phyloP scores from a whole-genome alignment of 306 rosid species.

The Trichosanthes cucumerina region DNA sequence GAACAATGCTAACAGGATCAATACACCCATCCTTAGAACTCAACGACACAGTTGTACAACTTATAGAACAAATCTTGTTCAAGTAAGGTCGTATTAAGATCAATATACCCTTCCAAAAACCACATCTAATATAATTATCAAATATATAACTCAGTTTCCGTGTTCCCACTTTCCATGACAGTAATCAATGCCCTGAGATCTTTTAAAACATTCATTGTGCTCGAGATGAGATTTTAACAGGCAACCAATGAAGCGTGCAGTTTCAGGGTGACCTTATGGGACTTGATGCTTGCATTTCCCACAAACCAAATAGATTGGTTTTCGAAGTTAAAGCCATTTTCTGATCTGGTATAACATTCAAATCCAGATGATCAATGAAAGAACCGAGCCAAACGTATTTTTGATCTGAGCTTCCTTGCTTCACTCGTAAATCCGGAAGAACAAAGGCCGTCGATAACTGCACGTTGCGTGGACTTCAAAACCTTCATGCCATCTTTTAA shows the following conservation, averaged over 20 bases:
- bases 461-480: constrained; percentile 41
- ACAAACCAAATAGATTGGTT: neutral
- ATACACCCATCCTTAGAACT: neutral
- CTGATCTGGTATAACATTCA: neutral
- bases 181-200: neutral
- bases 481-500: constrained; percentile 40
- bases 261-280: neutral
- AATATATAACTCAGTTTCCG: neutral
- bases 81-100: too few species aligned
- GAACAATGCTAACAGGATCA: neutral
- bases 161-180: neutral
- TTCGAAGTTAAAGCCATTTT: neutral
- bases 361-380: constrained; percentile 20
- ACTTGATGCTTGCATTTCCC: neutral
- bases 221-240: neutral
- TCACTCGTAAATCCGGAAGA: constrained; percentile 40
- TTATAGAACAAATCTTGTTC: too few species aligned
- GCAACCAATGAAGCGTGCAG: neutral
- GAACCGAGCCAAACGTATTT: constrained; percentile 29
- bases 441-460: constrained; percentile 50
- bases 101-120: too few species aligned
- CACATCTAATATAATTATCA: neutral
- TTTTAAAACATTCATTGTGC: neutral
- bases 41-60: too few species aligned
- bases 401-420: constrained; percentile 40